Conservation (phyloP, 1,284 basidiomycete species). For the Ceratobasidium sp. region DNA sequence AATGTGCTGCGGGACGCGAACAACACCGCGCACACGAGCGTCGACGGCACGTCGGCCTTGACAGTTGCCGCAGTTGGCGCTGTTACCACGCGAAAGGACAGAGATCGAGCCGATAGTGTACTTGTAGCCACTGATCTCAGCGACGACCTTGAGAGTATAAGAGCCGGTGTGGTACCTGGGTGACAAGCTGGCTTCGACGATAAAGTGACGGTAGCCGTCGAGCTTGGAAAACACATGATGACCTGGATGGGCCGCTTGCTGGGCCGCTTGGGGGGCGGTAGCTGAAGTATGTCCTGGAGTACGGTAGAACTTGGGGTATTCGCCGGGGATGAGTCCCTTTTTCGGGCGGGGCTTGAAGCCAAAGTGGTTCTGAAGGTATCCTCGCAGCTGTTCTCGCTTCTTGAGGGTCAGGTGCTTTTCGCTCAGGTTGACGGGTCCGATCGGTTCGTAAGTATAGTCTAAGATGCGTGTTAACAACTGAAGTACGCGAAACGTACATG, state of each 20-base stretch:
- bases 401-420: background rate
- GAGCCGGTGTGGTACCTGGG: conserved; percentile 9
- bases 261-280: background rate
- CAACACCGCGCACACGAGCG: conserved; percentile 6
- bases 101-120: conserved; percentile 10
- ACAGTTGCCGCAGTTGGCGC: conserved; percentile 29
- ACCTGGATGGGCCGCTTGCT: conserved; percentile 6
- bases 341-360: background rate
- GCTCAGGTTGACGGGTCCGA: background rate
- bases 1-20: conserved; percentile 1
- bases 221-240: background rate
- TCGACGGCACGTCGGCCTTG: conserved; percentile 8
- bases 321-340: background rate
- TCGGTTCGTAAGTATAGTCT: conserved; percentile 29
- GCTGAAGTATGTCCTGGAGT: too few species aligned
- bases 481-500: background rate
- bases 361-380: background rate
- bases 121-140: background rate
- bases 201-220: conserved; percentile 27
- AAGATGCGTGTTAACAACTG: background rate
- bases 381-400: background rate
- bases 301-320: too few species aligned
- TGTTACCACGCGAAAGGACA: conserved; percentile 16
- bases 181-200: background rate
- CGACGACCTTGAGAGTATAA: conserved; percentile 15